Base-by-base conservation (phyloP, 169 alveolate genomes). In the Plasmodium chabaudi region DNA sequence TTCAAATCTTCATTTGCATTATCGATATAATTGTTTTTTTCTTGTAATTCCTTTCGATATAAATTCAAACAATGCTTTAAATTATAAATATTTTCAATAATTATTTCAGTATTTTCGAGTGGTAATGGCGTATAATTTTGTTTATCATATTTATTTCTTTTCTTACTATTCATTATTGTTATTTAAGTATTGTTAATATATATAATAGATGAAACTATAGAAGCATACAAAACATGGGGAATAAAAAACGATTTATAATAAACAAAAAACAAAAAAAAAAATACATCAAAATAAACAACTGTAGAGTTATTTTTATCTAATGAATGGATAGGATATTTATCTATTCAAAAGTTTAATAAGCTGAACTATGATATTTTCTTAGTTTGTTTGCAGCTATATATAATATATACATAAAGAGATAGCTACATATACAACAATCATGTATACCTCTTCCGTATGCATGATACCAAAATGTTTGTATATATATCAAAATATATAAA, bases 31-130 rank as follows among this genome's bases (percentile, higher is more conserved):
- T 67, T 79, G 46, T 79, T 79, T 19, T 79, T 79, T 46, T 79
- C 82, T 49, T 79, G 89, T 2, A 79, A 7, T 56, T 79, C 89
- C 57, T 67, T 65, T 15, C 89, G 65, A 65, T 79, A 79, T 51
- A 65, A n/a, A 79, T 57, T 46, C 67, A 79, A 53, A 34, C 82
- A 67, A 21, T 64, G 65, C 6, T 46, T 79, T 57, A 79, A 57
- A 53, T 79, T 79, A 21, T 79, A 51, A 15, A 79, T 65, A 55
- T 65, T 65, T 64, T 79, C 89, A 42, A 79, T 79, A 0, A 79
- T 57, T 25, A 79, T 46, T 1, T 79, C 89, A n/a, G 89, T 59
- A 19, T 79, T 79, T 65, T 79, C 89, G 19, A 79, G 51, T 3
- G 89, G 89, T 69, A 79, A 79, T 53, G 89, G 19, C 61, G 55